Percentiles rank a stretch among this genome's conserved stretches.
Conservation (phyloP, 176 grass and related monocot genomes). For the Poa pratensis region DNA sequence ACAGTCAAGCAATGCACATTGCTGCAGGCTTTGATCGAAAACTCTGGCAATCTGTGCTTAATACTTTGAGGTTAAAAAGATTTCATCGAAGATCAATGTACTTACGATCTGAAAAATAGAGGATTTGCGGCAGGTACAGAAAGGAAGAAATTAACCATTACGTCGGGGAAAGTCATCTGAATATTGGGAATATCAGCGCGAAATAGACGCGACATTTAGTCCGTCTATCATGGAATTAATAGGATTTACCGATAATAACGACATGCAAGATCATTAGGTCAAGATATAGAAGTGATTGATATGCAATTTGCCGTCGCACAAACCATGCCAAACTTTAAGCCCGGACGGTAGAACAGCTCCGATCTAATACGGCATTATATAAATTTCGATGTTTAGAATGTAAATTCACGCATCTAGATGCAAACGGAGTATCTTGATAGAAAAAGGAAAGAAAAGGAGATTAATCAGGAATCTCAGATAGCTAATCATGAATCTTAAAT, state of each 20-base stretch:
- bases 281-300: background rate
- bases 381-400: background rate
- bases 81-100: background rate
- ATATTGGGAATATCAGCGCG: background rate
- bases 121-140: background rate
- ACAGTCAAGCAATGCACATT: background rate
- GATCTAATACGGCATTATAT: conserved; percentile 1
- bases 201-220: background rate
- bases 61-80: background rate
- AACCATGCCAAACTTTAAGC: background rate
- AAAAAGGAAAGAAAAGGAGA: background rate
- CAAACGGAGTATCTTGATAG: background rate
- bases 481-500: background rate
- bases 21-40: background rate
- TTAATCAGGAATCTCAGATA: background rate
- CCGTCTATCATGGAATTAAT: conserved; percentile 8
- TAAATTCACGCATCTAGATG: background rate
- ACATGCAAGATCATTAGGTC: background rate
- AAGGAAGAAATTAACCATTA: background rate
- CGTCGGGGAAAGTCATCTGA: background rate
- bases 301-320: background rate
- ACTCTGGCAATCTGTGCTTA: background rate
- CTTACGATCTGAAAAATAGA: background rate
- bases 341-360: background rate
- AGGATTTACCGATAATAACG: background rate